Evolutionary conservation across 2,329 filamentous ascomycete species (phyloP), one percentile per base, ranked within the genome.

Genomic region (Microthyrium microscopicum): DNA sequence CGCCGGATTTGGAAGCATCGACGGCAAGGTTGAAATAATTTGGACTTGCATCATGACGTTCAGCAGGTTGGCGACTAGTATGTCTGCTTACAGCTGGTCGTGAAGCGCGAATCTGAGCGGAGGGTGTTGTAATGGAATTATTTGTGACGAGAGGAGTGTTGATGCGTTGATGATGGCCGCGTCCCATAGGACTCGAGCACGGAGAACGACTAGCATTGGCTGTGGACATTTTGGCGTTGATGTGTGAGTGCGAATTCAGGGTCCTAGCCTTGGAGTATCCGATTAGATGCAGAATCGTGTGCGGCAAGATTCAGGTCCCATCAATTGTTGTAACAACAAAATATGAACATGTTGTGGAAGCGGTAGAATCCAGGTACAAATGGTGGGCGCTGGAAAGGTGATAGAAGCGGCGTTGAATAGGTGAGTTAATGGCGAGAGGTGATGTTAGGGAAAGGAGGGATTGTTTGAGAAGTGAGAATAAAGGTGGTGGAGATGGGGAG

Each of bases 21-120:
- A 81, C 58, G 20, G 73, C 62, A 39, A 91, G 70, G 36, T 79
- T 80, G 51, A 93, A 93, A 55, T 93, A 93, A 51, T 85, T 91
- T 9, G 83, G 81, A 50, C 81, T 87, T 17, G 65, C 9, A 18
- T 9, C 9, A 9, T 9, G 9, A 9, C 9, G 9, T 9, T 29
- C 27, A 9, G 9, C 16, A 15, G 9, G 27, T 9, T 9, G 11
- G 15, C 27, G 9, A 9, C 9, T 9, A 25, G 11, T 9, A 15
- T 9, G 15, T 9, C 15, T 9, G 9, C 27, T 18, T 29, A 9
- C 9, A 15, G 9, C 9, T 18, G 15, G 27, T 16, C 9, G 27
- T 18, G 27, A 18, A 9, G 11, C 27, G n/a, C n/a, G n/a, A n/a
- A n/a, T n/a, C n/a, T n/a, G n/a, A 11, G 27, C 27, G 27, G 27